phyloP scores from a whole-genome alignment of 306 rosid genomes.

The Glycyrrhiza uralensis region DNA sequence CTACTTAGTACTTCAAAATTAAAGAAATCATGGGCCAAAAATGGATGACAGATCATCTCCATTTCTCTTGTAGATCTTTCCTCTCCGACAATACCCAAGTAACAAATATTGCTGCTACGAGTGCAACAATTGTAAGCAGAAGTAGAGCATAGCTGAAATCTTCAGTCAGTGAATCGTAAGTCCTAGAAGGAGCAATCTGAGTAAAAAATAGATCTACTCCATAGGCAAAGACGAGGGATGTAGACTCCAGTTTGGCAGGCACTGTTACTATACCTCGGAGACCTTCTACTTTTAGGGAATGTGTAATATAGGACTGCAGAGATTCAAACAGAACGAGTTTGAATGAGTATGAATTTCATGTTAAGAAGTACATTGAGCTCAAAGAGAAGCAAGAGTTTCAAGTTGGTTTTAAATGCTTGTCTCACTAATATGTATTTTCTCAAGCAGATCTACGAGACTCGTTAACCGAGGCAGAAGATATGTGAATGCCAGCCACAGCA shows the following conservation, averaged over 20 bases:
- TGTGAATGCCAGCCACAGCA: not conserved
- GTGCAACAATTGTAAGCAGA: constrained; percentile 84
- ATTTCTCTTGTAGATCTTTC: constrained; percentile 87
- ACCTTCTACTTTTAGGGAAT: constrained; percentile 82
- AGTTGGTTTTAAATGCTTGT: not conserved
- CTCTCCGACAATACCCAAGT: constrained; percentile 87
- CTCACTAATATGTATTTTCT: constrained; percentile 3
- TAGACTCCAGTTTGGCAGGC: constrained; percentile 94
- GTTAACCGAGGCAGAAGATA: not conserved
- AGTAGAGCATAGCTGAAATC: constrained; percentile 99
- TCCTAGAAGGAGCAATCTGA: constrained; percentile 83
- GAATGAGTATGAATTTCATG: constrained; percentile 13
- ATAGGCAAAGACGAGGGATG: constrained; percentile 80
- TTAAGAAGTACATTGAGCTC: not conserved
- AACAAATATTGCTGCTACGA: constrained; percentile 77
- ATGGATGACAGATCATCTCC: constrained; percentile 63
- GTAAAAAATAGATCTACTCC: constrained; percentile 96
- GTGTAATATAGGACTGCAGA: constrained; percentile 85
- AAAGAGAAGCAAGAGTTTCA: not conserved
- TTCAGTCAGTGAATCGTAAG: constrained; percentile 94
- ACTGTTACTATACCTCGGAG: constrained; percentile 76
- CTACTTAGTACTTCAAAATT: constrained; percentile 21
- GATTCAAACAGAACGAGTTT: constrained; percentile 10
- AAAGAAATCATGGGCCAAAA: constrained; percentile 11
- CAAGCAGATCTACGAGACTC: not conserved